Base-by-base conservation (phyloP, 2,329 filamentous ascomycete species). In the Ophiostoma perfectum region DNA sequence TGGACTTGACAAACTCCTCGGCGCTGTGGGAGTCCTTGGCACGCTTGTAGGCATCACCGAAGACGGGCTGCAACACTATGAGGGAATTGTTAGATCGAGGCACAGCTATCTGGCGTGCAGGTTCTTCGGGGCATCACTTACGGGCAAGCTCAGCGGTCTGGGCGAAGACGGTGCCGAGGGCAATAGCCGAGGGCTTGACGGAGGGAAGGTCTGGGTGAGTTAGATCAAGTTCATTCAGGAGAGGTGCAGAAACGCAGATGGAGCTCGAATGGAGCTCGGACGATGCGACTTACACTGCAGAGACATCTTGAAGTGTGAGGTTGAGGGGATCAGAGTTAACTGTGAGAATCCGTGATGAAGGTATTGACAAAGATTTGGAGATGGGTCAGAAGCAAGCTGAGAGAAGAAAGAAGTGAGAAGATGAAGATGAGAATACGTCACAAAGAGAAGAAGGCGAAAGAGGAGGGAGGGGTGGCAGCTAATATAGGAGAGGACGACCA, bases 161-260 rank as follows among this genome's bases (percentile, higher is more conserved):
- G 86, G 91, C 97, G 88, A 97, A 99, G 80, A 93, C 82, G 72
- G 93, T 95, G 81, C 95, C 95, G 77, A 98, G 88, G 77, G 94
- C 95, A 78, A 99, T 97, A 76, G 95, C 94, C 77, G 93, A 97
- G 75, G 95, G 95, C 90, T 97, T 98, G 78, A 99, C 95, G 74
- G 93, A 78, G 72, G 85, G 85, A 45, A 88, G 82, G 77, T 87
- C 84, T 86, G 70, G 9, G 12, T 27, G n/a, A 18, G 68, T 70
- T 42, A 70, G 68, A 39, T n/a, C 4, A 62, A 16, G 58, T 7
- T 55, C 18, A 2, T 5, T 16, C 45, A 52, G 27, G 27, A 27
- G 27, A 27, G 27, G 27, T 2, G 27, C 27, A 27, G 27, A 27
- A 27, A 27, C 27, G 27, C 27, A 27, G 27, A 27, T 27, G 27